phyloP scores from a whole-genome alignment of 306 rosid species.

The Oxytropis ochrocephala region DNA sequence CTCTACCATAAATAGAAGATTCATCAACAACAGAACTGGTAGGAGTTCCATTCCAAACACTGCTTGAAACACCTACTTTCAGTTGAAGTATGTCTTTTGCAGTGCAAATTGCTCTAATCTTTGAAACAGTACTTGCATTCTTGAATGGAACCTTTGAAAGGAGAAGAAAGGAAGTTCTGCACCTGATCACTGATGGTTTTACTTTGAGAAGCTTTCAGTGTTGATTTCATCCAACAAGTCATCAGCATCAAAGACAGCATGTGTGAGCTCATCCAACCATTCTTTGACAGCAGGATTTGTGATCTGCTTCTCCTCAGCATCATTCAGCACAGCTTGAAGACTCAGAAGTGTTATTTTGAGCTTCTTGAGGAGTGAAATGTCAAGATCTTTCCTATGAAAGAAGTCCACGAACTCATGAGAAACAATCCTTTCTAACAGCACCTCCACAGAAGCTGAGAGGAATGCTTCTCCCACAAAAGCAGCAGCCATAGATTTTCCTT shows the following conservation, averaged over 20 bases:
- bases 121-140: neutral
- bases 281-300: neutral
- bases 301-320: slow-evolving; percentile 17
- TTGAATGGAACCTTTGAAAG: neutral
- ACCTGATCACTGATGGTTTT: neutral
- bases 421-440: neutral
- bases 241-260: slow-evolving; percentile 9
- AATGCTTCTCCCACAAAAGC: neutral
- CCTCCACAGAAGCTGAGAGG: slow-evolving; percentile 18
- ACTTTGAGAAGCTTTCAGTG: neutral
- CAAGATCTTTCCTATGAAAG: neutral
- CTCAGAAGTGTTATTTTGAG: neutral
- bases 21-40: slow-evolving; percentile 16
- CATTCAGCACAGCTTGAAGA: slow-evolving; percentile 16
- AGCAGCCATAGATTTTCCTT: neutral
- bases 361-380: neutral
- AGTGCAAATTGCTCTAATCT: slow-evolving; percentile 9
- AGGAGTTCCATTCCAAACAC: slow-evolving; percentile 5
- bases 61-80: slow-evolving; percentile 1
- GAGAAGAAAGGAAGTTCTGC: neutral
- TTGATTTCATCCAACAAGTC: slow-evolving; percentile 8
- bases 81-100: neutral
- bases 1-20: neutral
- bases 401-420: neutral
- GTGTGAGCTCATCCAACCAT: neutral